Evolutionary conservation across 1,284 basidiomycete species (phyloP).

Genomic region (Peniophora sp.): DNA sequence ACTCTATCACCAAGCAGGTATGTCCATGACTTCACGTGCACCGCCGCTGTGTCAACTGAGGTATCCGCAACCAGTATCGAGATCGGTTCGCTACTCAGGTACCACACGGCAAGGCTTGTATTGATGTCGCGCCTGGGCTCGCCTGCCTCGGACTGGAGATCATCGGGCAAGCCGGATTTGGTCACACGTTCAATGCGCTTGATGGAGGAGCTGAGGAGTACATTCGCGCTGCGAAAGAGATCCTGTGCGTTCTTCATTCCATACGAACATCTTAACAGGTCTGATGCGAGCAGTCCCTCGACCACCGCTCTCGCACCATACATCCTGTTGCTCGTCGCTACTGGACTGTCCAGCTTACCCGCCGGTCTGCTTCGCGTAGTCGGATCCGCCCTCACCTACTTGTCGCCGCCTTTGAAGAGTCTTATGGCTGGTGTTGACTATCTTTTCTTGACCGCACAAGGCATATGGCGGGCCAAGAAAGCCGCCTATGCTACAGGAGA

Average conservation of each 20-base stretch:
- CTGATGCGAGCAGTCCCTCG: conserved; percentile 1
- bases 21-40: too few species aligned
- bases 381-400: background rate
- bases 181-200: conserved; percentile 45
- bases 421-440: conserved; percentile 37
- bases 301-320: too few species aligned
- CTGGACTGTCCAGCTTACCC: background rate
- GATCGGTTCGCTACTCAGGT: too few species aligned
- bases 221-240: conserved; percentile 33
- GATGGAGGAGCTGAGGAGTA: conserved; percentile 31
- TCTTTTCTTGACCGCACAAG: conserved; percentile 36
- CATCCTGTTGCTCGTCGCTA: background rate
- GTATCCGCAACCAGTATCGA: too few species aligned
- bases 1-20: conserved; percentile 37
- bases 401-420: conserved; percentile 26
- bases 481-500: conserved; percentile 24
- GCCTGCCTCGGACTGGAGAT: conserved; percentile 42
- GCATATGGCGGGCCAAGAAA: conserved; percentile 28
- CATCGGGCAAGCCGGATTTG: conserved; percentile 39
- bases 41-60: too few species aligned
- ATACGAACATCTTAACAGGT: too few species aligned
- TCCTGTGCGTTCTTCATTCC: conserved; percentile 27
- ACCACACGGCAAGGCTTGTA: too few species aligned
- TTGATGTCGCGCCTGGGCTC: conserved; percentile 12
- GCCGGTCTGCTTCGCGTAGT: background rate